phyloP scores from a whole-genome alignment of 2,329 filamentous ascomycete genomes.

The Penicillium sp. region DNA sequence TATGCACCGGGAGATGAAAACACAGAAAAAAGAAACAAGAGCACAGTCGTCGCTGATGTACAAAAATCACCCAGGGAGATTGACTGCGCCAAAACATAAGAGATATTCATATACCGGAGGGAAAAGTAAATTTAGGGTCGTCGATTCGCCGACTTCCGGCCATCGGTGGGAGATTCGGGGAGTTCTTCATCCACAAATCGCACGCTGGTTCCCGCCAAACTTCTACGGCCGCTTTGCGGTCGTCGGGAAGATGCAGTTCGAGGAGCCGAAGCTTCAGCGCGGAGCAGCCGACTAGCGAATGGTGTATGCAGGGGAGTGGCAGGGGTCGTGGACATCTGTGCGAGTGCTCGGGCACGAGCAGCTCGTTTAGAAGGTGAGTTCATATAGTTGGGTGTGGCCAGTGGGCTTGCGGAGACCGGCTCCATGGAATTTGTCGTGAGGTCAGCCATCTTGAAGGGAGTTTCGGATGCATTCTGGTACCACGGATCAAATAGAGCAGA shows the following conservation, averaged over 20 bases:
- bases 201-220: constrained; percentile 42
- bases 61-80: constrained; percentile 11
- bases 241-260: constrained; percentile 32
- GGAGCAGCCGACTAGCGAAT: constrained; percentile 46
- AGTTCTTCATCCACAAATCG: constrained; percentile 47
- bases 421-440: constrained; percentile 38
- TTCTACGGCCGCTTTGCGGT: constrained; percentile 32
- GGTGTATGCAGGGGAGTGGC: constrained; percentile 50
- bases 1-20: constrained; percentile 27
- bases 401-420: constrained; percentile 39
- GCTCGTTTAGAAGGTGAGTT: constrained; percentile 53
- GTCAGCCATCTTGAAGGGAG: constrained; percentile 44
- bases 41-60: constrained; percentile 27
- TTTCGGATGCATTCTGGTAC: constrained; percentile 37
- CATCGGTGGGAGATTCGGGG: constrained; percentile 46
- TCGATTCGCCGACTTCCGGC: constrained; percentile 41
- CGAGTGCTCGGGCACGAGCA: constrained; percentile 46
- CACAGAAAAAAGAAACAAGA: constrained; percentile 10
- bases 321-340: constrained; percentile 50
- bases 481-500: constrained; percentile 41
- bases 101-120: constrained; percentile 18
- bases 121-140: constrained; percentile 29
- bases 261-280: constrained; percentile 29
- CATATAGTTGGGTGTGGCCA: constrained; percentile 48
- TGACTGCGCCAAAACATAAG: neutral